Conservation (phyloP, 2,329 filamentous ascomycete genomes). For the Talaromyces sp. region DNA sequence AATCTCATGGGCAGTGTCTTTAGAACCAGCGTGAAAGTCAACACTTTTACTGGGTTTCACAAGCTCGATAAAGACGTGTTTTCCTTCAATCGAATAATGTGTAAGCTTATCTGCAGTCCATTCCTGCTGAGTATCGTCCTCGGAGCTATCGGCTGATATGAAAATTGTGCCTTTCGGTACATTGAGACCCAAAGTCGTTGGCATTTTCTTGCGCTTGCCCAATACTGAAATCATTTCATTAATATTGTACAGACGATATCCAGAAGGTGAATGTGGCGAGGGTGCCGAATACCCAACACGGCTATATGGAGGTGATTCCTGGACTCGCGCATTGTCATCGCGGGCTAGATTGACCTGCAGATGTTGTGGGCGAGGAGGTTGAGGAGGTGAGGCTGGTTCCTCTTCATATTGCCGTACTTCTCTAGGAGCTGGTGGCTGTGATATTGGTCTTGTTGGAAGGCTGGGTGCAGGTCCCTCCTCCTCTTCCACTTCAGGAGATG, state of each 20-base stretch:
- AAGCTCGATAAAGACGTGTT: constrained; percentile 94
- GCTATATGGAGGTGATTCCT: constrained; percentile 56
- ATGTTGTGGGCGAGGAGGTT: constrained; percentile 48
- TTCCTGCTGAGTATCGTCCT: constrained; percentile 80
- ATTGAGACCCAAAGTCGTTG: constrained; percentile 93
- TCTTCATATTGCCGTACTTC: constrained; percentile 24
- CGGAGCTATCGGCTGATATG: constrained; percentile 74
- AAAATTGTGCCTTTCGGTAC: constrained; percentile 82
- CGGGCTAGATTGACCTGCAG: constrained; percentile 44
- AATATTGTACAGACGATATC: constrained; percentile 93
- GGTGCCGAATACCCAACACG: constrained; percentile 43
- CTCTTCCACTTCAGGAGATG: constrained; percentile 62
- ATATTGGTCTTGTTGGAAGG: constrained; percentile 61
- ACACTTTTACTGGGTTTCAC: constrained; percentile 89
- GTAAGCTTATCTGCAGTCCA: constrained; percentile 94
- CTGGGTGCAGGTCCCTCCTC: constrained; percentile 54
- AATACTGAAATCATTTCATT: constrained; percentile 97
- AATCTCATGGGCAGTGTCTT: constrained; percentile 94
- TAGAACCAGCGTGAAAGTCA: constrained; percentile 94
- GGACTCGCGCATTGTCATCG: constrained; percentile 39
- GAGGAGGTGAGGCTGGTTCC: constrained; percentile 36
- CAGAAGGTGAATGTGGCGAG: constrained; percentile 62
- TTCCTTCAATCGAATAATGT: constrained; percentile 97
- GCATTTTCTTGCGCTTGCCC: constrained; percentile 97
- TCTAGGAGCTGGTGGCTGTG: constrained; percentile 55